Evolutionary conservation across 768 basidiomycete genomes (phyloP), one percentile per base, ranked within the genome.

Genomic region (Panellus pusillus): DNA sequence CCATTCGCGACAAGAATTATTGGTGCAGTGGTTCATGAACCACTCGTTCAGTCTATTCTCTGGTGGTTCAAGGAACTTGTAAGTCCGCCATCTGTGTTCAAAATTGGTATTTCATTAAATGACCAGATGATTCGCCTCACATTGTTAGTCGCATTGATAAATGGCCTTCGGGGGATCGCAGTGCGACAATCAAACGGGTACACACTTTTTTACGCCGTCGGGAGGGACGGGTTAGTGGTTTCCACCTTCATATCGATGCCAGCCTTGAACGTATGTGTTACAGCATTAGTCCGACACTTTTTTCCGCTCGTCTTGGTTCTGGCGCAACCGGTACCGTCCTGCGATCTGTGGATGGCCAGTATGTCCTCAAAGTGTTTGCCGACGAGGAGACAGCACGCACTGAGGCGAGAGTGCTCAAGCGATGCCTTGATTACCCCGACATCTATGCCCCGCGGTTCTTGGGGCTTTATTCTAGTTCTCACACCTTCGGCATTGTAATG

Each of bases 381-480:
- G 47, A 39, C 47, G 24, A 17, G 36, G 20, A 39, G 20, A 47
- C 24, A 39, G 37, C 47, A n/a, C 14, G 37, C 20, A 38, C 37
- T 24, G 36, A 47, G 29, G 37, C 37, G n/a, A 11, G 14, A 28
- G n/a, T 47, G 15, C 27, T 47, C n/a, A 38, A 39, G 47, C 47
- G 37, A 11, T 47, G 47, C 39, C 47, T 24, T 19, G 44, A 39
- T 38, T 18, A 39, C 36, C 47, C 47, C 15, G 37, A 39, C 14
- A 47, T 47, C 31, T 37, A 37, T 28, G 37, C 19, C 29, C 47
- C 47, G 15, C 14, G 37, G n/a, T 47, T 47, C 37, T 37, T 6
- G 20, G 47, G 47, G 36, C 47, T 47, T 24, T 47, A 47, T 46
- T 46, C 44, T 46, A 32, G 17, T 44, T 17, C 44, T 44, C 44